A percentile compares a stretch with the other conserved stretches of the same genome.
Conservation (phyloP, 129 eudicot genomes). For the Helichrysum umbraculigerum region DNA sequence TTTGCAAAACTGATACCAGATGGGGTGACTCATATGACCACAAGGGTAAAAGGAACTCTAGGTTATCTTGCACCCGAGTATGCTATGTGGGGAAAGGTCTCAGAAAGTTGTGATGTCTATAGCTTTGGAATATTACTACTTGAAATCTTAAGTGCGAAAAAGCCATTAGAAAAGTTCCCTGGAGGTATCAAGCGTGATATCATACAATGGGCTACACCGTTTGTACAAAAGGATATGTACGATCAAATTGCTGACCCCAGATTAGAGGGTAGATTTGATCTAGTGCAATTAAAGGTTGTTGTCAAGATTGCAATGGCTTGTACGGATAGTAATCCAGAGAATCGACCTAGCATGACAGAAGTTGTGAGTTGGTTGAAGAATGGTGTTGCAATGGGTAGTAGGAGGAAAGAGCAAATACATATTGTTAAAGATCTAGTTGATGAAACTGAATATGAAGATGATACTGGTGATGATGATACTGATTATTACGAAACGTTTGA, state of each 20-base stretch:
- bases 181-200: slow-evolving; percentile 79
- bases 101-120: slow-evolving; percentile 81
- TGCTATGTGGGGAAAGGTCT: slow-evolving; percentile 88
- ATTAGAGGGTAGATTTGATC: slow-evolving; percentile 60
- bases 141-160: slow-evolving; percentile 62
- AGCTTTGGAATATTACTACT: slow-evolving; percentile 75
- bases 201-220: slow-evolving; percentile 73
- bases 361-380: slow-evolving; percentile 61
- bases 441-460: slow-evolving; percentile 42
- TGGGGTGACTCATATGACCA: slow-evolving; percentile 75
- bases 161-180: slow-evolving; percentile 67
- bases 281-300: slow-evolving; percentile 41
- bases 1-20: slow-evolving; percentile 78
- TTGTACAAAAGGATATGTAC: slow-evolving; percentile 50
- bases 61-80: slow-evolving; percentile 91
- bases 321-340: slow-evolving; percentile 57
- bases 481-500: slow-evolving; percentile 57
- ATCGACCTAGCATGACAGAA: slow-evolving; percentile 74
- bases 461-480: slow-evolving; percentile 34
- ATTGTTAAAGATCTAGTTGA: slow-evolving; percentile 37
- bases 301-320: slow-evolving; percentile 60
- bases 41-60: slow-evolving; percentile 77
- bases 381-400: slow-evolving; percentile 35
- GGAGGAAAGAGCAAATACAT: slow-evolving; percentile 38
- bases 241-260: slow-evolving; percentile 68